Percentiles rank a stretch among this genome's conserved stretches.
Evolutionary conservation across 768 basidiomycete species (phyloP).

Genomic region (Panaeolus papilionaceus): DNA sequence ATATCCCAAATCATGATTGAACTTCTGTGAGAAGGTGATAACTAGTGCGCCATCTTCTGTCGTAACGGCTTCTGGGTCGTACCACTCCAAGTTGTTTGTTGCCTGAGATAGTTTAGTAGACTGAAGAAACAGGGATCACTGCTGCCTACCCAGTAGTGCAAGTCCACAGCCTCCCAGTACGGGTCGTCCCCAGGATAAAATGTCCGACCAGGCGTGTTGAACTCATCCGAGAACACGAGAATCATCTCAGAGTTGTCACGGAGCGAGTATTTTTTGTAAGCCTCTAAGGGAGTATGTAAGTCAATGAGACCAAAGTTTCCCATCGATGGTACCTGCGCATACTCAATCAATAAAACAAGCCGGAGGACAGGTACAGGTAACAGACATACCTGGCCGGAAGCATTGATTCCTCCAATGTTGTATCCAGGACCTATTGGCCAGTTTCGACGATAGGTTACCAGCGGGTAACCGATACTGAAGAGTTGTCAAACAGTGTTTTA

Average conservation of each 20-base stretch:
- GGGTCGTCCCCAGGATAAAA: slow-evolving; percentile 89
- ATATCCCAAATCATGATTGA: slow-evolving; percentile 73
- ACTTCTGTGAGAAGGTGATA: slow-evolving; percentile 69
- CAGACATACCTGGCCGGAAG: slow-evolving; percentile 60
- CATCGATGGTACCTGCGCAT: slow-evolving; percentile 62
- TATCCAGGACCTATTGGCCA: slow-evolving; percentile 33
- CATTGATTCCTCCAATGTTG: slow-evolving; percentile 65
- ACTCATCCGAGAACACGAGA: slow-evolving; percentile 84
- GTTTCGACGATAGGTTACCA: slow-evolving; percentile 38
- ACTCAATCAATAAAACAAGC: slow-evolving; percentile 12
- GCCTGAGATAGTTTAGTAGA: slow-evolving; percentile 40
- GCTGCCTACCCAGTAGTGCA: slow-evolving; percentile 74
- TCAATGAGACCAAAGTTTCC: slow-evolving; percentile 67
- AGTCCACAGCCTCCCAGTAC: slow-evolving; percentile 80
- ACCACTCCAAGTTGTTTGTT: slow-evolving; percentile 86
- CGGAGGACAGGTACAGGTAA: slow-evolving; percentile 30
- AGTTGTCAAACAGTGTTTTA: slow-evolving; percentile 4
- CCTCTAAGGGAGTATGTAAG: slow-evolving; percentile 62
- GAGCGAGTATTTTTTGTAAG: slow-evolving; percentile 58
- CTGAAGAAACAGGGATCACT: not conserved
- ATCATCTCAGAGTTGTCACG: slow-evolving; percentile 60
- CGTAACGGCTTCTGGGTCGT: slow-evolving; percentile 77
- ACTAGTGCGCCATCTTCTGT: slow-evolving; percentile 75
- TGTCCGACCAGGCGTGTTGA: slow-evolving; percentile 74
- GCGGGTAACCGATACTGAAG: slow-evolving; percentile 55